Evolutionary conservation across 768 basidiomycete species (phyloP).

Genomic region (Leucocoprinus leucothites): DNA sequence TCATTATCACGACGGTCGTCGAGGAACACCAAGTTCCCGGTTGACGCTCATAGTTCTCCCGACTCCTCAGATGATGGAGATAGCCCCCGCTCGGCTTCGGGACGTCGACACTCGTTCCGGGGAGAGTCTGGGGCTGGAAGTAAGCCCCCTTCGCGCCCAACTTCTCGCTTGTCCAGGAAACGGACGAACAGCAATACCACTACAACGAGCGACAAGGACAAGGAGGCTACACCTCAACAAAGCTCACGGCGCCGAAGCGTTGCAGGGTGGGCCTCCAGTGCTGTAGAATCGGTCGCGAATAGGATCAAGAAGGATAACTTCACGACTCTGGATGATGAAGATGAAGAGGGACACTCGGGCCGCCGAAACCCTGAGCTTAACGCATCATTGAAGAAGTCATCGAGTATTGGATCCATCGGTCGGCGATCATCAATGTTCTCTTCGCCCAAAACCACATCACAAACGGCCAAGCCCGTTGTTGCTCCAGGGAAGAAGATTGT

Average conservation of each 20-base stretch:
- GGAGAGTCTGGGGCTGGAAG: conserved; percentile 41
- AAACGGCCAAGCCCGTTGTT: conserved; percentile 51
- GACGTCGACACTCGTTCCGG: conserved; percentile 27
- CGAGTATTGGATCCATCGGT: conserved; percentile 20
- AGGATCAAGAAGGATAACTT: conserved; percentile 58
- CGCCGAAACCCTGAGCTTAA: conserved; percentile 17
- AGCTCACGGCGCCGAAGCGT: conserved; percentile 41
- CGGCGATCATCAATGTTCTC: conserved; percentile 5
- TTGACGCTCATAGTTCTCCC: conserved; percentile 15
- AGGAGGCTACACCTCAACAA: conserved; percentile 29
- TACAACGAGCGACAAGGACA: conserved; percentile 19
- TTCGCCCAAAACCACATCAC: conserved; percentile 31
- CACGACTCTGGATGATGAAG: conserved; percentile 48
- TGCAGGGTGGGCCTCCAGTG: conserved; percentile 66
- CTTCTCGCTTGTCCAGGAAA: conserved; percentile 61
- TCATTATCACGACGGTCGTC: conserved; percentile 4
- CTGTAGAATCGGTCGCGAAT: conserved; percentile 58
- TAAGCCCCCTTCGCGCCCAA: conserved; percentile 46
- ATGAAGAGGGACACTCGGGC: conserved; percentile 23
- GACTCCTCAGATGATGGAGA: conserved; percentile 37
- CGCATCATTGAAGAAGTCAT: conserved; percentile 22
- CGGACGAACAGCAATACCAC: conserved; percentile 57
- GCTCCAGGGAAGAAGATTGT: conserved; percentile 52
- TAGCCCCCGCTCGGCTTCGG: conserved; percentile 16
- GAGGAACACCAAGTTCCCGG: background rate